Conservation (phyloP, 305 asterid species). For the Coffea humblotiana region DNA sequence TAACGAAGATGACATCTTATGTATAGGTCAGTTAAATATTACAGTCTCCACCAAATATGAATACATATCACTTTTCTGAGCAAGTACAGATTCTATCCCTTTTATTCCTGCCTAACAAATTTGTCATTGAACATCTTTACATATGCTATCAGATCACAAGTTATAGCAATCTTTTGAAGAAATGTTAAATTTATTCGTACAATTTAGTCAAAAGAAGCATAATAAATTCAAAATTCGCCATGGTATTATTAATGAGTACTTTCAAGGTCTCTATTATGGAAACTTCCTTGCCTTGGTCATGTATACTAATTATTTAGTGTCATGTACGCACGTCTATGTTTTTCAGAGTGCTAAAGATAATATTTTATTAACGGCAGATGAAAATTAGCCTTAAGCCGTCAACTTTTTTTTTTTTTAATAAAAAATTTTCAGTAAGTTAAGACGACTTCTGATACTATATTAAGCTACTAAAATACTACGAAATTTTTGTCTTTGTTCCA, state of each 20-base stretch:
- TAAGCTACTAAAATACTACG: too few relatives aligned
- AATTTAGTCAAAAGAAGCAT: too few relatives aligned
- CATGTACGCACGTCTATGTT: too few relatives aligned
- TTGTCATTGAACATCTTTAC: background rate
- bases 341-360: too few relatives aligned
- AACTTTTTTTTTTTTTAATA: too few relatives aligned
- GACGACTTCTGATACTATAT: too few relatives aligned
- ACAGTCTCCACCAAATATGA: background rate
- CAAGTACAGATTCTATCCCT: background rate
- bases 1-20: background rate
- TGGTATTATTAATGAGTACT: background rate
- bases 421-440: too few relatives aligned
- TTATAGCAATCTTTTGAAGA: background rate
- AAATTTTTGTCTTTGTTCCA: too few relatives aligned
- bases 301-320: too few relatives aligned
- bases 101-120: background rate
- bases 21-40: background rate
- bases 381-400: too few relatives aligned
- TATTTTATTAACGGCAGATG: too few relatives aligned
- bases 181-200: too few relatives aligned
- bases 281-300: background rate
- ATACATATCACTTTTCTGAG: background rate
- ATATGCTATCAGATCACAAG: background rate
- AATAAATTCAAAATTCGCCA: background rate
- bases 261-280: background rate